Evolutionary conservation across 2,329 filamentous ascomycete species (phyloP), one percentile per base, ranked within the genome.

Genomic region (Verticillium dahliae): DNA sequence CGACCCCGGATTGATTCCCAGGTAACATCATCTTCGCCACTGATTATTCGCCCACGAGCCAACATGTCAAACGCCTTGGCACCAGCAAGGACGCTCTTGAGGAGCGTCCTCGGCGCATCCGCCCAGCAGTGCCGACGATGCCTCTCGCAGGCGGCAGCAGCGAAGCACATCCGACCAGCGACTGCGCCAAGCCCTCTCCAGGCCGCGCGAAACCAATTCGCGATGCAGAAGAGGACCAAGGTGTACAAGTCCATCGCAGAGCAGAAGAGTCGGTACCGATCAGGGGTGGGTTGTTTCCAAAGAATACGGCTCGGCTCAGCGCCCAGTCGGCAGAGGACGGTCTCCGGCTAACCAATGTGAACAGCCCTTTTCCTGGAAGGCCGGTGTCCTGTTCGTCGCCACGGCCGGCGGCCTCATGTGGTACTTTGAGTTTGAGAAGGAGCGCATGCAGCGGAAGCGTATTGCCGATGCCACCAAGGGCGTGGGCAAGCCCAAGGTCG

Each of bases 401-500:
- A 90, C 92, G 2, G 92, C 91, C 68, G 87, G 79, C 13, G 89
- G 86, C 34, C 82, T 99, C 70, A 87, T 92, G 63, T 85, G 91
- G 76, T 99, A 98, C 75, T 98, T 99, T 76, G 91, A 93, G 70
- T 86, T 88, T 69, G 95, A 99, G 76, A 98, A 98, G 81, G 86
- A 86, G 69, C 89, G 95, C 70, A 89, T 99, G 86, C 88, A 95
- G 73, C 86, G 93, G 65, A 90, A 93, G 79, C 85, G 92, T 61
- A 86, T 97, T 68, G 92, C 92, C 7, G 93, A 98, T 72, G 90
- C 94, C 68, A 90, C 90, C 67, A 99, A 99, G 79, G 93, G 94
- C 11, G 88, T 97, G 6, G 95, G 95, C 1, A 89, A 86, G 72
- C 95, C 95, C 38, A 96, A 96, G 80, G 93, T 99, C 60, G 95